Evolutionary conservation across 129 eudicot genomes (phyloP).

Genomic region (Artemisia tridentata): DNA sequence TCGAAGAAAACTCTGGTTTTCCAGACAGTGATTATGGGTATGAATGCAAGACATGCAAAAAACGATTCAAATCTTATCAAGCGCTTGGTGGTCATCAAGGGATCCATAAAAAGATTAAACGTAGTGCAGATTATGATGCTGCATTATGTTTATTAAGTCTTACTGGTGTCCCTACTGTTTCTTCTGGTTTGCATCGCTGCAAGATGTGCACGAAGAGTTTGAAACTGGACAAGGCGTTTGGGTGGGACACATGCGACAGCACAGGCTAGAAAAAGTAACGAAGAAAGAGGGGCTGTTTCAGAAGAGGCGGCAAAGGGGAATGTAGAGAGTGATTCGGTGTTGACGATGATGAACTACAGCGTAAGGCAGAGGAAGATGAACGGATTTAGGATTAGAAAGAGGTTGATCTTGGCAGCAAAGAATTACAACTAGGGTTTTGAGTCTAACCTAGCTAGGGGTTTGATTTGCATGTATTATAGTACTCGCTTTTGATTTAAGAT

Average conservation of each 20-base stretch:
- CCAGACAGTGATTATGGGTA: not conserved
- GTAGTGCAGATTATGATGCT: not conserved
- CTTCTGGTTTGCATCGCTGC: not conserved
- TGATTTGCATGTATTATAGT: too few species aligned
- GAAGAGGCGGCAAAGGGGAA: not conserved
- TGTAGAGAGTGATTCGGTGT: not conserved
- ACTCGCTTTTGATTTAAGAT: too few species aligned
- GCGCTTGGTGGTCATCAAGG: constrained; percentile 35
- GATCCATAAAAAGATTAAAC: constrained; percentile 14
- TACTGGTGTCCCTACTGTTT: not conserved
- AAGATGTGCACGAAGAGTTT: constrained; percentile 25
- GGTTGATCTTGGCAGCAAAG: constrained; percentile 24
- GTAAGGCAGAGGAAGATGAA: constrained; percentile 14
- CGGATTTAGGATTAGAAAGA: not conserved
- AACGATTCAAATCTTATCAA: constrained; percentile 20
- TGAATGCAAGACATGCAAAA: constrained; percentile 26
- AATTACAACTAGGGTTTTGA: constrained; percentile 9
- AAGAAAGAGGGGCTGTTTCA: not conserved
- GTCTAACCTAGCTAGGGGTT: not conserved
- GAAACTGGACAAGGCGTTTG: constrained; percentile 27
- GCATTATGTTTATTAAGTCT: not conserved
- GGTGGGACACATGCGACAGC: constrained; percentile 33
- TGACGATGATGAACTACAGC: not conserved
- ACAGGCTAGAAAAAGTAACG: not conserved
- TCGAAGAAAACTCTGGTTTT: constrained; percentile 4